Percentiles rank a stretch among this genome's conserved stretches.
These are phyloP conservation scores for Hondaea fermentalgiana DNA, from an alignment of 108 stramenopile species.

Conservation along the genomic window DNA sequence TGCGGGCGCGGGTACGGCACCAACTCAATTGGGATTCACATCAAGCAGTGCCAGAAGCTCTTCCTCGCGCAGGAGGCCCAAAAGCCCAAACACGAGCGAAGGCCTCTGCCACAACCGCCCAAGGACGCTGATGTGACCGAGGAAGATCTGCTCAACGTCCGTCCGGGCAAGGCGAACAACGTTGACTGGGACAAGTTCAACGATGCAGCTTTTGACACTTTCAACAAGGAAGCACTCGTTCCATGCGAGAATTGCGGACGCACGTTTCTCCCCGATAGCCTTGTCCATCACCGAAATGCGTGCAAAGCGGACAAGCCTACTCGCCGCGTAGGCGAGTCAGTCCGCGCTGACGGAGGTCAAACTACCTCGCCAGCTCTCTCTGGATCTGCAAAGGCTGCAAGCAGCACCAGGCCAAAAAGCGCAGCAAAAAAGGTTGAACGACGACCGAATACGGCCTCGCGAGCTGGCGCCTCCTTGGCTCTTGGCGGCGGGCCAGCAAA, in stretches of 20 bases:
- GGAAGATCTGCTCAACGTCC: background rate
- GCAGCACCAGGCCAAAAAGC: too few relatives aligned
- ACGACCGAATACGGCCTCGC: too few relatives aligned
- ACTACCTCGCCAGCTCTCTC: background rate
- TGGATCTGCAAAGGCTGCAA: too few relatives aligned
- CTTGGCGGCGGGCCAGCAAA: too few relatives aligned
- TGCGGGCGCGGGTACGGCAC: constrained; percentile 14
- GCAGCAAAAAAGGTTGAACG: too few relatives aligned
- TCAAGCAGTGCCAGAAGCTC: constrained; percentile 4
- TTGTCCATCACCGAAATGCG: background rate
- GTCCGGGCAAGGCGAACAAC: background rate
- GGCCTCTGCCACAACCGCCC: background rate
- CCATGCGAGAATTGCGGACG: background rate
- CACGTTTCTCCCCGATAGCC: background rate
- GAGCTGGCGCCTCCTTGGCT: too few relatives aligned
- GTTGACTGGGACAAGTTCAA: background rate
- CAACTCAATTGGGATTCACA: background rate
- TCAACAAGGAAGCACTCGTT: background rate
- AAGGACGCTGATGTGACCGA: background rate
- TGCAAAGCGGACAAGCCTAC: background rate
- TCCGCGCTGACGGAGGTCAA: background rate
- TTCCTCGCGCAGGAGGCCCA: background rate
- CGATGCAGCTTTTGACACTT: background rate
- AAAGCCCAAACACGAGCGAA: background rate
- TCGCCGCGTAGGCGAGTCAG: background rate